Evolutionary conservation across 805 yeast genomes (phyloP).

Genomic region (Dipodascus geniculatus): DNA sequence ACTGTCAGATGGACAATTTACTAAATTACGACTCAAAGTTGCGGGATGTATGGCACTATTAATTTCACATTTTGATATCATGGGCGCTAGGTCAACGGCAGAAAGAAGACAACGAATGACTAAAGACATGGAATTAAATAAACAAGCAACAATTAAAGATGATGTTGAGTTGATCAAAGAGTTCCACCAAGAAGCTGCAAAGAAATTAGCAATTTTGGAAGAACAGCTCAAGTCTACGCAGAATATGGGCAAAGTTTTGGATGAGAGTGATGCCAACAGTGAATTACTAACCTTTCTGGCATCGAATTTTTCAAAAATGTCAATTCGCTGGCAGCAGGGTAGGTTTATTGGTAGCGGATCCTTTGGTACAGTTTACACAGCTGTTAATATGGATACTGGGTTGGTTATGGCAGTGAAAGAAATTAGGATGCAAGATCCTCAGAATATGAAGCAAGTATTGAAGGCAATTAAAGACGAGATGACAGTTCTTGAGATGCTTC

Average conservation of each 20-base stretch:
- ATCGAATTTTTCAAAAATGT: constrained; percentile 75
- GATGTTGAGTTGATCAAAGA: constrained; percentile 43
- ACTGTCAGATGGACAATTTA: constrained; percentile 65
- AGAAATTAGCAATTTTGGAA: constrained; percentile 55
- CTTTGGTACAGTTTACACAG: constrained; percentile 88
- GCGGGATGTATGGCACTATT: constrained; percentile 90
- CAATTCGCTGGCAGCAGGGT: constrained; percentile 97
- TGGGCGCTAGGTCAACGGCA: constrained; percentile 90
- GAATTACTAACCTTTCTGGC: constrained; percentile 80
- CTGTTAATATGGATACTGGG: constrained; percentile 87
- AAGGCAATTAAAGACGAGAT: constrained; percentile 91
- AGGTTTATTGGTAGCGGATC: constrained; percentile 90
- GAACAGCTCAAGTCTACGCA: constrained; percentile 37
- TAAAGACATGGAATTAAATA: constrained; percentile 24
- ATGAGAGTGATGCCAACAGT: constrained; percentile 76
- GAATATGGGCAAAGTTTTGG: constrained; percentile 78
- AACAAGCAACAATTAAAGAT: constrained; percentile 36
- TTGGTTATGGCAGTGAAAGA: constrained; percentile 96
- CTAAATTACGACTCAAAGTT: constrained; percentile 61
- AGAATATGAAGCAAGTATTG: constrained; percentile 70
- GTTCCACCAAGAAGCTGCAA: constrained; percentile 57
- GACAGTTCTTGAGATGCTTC: constrained; percentile 89
- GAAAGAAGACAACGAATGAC: constrained; percentile 37
- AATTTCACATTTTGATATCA: constrained; percentile 92
- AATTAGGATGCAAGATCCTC: constrained; percentile 79